A percentile compares a stretch with the other conserved stretches of the same genome.
Conservation (phyloP, 2,329 filamentous ascomycete species). For the Chalaropsis thielavioides region DNA sequence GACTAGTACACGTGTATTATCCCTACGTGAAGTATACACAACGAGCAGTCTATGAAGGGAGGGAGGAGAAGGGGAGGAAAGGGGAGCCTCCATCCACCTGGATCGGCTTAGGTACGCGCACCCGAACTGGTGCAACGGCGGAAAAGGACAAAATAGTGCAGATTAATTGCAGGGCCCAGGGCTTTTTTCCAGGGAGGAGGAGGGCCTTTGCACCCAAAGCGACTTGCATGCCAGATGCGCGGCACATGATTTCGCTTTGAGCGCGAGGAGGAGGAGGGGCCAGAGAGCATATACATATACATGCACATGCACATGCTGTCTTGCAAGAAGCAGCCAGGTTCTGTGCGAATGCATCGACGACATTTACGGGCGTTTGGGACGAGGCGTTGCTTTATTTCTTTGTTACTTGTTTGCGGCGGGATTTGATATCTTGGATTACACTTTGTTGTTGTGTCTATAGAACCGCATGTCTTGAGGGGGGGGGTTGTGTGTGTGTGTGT, state of each 20-base stretch:
- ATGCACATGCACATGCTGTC: background rate
- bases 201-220: background rate
- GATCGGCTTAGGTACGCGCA: background rate
- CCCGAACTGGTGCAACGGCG: background rate
- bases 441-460: background rate
- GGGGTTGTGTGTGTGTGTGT: background rate
- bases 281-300: background rate
- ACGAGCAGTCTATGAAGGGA: background rate
- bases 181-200: background rate
- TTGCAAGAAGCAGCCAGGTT: background rate
- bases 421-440: background rate
- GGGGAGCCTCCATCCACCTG: background rate
- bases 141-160: background rate
- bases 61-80: too few species aligned
- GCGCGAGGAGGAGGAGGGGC: background rate
- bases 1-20: background rate
- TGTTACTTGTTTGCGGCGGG: background rate
- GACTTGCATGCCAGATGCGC: background rate
- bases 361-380: constrained; percentile 9
- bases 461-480: background rate
- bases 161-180: background rate
- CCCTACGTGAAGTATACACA: background rate
- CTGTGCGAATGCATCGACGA: background rate
- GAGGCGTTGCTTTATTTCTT: constrained; percentile 4
- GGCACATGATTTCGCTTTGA: background rate